Evolutionary conservation across 2,329 filamentous ascomycete genomes (phyloP).

Genomic region (Lachnellula subtilissima): DNA sequence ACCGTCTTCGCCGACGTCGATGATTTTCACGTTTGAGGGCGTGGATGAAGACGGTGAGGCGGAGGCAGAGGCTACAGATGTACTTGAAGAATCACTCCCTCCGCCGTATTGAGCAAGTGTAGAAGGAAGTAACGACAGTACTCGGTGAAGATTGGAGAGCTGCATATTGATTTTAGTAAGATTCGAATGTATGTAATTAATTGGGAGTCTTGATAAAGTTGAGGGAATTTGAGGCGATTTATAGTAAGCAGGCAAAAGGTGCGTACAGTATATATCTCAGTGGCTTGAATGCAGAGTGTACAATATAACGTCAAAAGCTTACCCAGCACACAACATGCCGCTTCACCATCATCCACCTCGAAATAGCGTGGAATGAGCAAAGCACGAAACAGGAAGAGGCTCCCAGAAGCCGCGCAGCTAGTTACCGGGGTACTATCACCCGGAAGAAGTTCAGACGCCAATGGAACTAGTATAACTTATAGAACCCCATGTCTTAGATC

Average conservation of each 20-base stretch:
- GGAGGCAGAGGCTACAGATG: constrained; percentile 13
- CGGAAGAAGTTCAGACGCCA: not conserved
- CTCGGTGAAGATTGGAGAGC: constrained; percentile 21
- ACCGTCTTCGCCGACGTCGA: constrained; percentile 29
- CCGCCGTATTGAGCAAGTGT: constrained; percentile 16
- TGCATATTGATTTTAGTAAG: constrained; percentile 21
- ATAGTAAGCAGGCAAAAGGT: not conserved
- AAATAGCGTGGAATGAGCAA: not conserved
- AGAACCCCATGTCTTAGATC: constrained; percentile 9
- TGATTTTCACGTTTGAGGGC: constrained; percentile 26
- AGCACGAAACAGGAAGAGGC: not conserved
- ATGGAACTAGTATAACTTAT: constrained; percentile 22
- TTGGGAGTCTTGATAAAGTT: not conserved
- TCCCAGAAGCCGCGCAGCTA: not conserved
- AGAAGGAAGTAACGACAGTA: constrained; percentile 19
- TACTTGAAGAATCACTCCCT: constrained; percentile 1
- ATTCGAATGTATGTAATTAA: not conserved
- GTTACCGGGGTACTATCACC: not conserved
- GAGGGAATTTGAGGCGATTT: not conserved
- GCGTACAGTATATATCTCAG: not conserved
- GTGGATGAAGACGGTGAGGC: constrained; percentile 14
- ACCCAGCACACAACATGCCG: not conserved
- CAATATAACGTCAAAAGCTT: not conserved
- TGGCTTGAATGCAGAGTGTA: not conserved
- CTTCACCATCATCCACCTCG: not conserved